A percentile compares a stretch with the other conserved stretches of the same genome.
Evolutionary conservation across 768 basidiomycete species (phyloP).

Genomic region (Pulveroboletus sp.): DNA sequence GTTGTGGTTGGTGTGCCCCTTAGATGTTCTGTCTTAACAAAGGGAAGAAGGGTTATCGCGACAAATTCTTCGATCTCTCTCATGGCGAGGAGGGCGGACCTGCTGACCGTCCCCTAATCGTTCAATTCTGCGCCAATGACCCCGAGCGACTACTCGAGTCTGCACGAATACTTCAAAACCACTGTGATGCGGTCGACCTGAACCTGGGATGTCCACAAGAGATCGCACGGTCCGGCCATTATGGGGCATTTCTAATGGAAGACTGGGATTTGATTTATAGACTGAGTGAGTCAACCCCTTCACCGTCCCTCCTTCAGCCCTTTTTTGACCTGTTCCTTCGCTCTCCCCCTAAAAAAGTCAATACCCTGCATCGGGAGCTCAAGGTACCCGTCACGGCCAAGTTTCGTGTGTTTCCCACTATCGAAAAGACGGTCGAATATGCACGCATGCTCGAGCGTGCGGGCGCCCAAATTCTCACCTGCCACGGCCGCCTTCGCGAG

Average conservation of each 20-base stretch:
- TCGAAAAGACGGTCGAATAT: conserved; percentile 88
- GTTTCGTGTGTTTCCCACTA: conserved; percentile 82
- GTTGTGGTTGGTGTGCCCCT: neutral
- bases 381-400: conserved; percentile 94
- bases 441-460: conserved; percentile 94
- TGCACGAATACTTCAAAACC: conserved; percentile 67
- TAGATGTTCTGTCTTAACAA: conserved; percentile 55
- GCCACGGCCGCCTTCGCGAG: conserved; percentile 88
- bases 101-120: conserved; percentile 77
- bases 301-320: neutral
- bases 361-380: conserved; percentile 77
- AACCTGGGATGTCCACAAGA: conserved; percentile 96
- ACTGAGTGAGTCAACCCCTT: conserved; percentile 50
- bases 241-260: conserved; percentile 90
- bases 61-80: conserved; percentile 62
- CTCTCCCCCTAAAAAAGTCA: conserved; percentile 50
- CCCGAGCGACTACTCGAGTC: conserved; percentile 72
- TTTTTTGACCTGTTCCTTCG: neutral
- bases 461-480: conserved; percentile 91
- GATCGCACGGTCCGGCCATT: conserved; percentile 81
- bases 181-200: conserved; percentile 92
- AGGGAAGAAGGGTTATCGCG: conserved; percentile 43
- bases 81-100: conserved; percentile 77
- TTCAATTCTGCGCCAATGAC: conserved; percentile 94
- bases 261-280: conserved; percentile 87